phyloP scores from a whole-genome alignment of 1,139 yeast genomes.

The Yamadazyma dendronema region DNA sequence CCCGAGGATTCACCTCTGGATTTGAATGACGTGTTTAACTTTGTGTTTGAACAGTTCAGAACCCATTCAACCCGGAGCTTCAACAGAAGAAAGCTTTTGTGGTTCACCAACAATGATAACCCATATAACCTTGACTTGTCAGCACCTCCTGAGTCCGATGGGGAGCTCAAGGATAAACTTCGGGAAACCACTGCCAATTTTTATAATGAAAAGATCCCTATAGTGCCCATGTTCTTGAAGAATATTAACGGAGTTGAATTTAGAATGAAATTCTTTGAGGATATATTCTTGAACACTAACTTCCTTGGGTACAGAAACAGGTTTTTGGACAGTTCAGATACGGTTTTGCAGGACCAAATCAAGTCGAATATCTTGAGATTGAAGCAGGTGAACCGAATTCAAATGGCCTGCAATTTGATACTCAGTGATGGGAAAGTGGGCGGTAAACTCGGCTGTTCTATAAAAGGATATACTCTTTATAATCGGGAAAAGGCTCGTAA shows the following conservation, averaged over 20 bases:
- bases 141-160: slow-evolving; percentile 2
- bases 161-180: slow-evolving; percentile 27
- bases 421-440: slow-evolving; percentile 39
- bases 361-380: slow-evolving; percentile 51
- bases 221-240: slow-evolving; percentile 66
- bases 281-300: slow-evolving; percentile 48
- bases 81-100: slow-evolving; percentile 36
- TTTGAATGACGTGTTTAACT: slow-evolving; percentile 31
- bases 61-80: slow-evolving; percentile 10
- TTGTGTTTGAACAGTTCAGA: slow-evolving; percentile 35
- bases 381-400: slow-evolving; percentile 61
- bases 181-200: slow-evolving; percentile 63
- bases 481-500: slow-evolving; percentile 50
- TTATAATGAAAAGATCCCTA: slow-evolving; percentile 47
- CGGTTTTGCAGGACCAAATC: slow-evolving; percentile 47
- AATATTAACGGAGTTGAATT: slow-evolving; percentile 28
- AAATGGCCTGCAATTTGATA: slow-evolving; percentile 57
- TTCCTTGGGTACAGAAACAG: slow-evolving; percentile 25
- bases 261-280: slow-evolving; percentile 54
- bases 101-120: slow-evolving; percentile 43
- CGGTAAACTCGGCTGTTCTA: slow-evolving; percentile 57
- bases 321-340: slow-evolving; percentile 16
- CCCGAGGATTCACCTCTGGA: slow-evolving; percentile 39
- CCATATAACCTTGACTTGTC: slow-evolving; percentile 24
- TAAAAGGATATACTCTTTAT: slow-evolving; percentile 70